Base-by-base conservation (phyloP, 2,329 filamentous ascomycete genomes). In the Massarina eburnea region DNA sequence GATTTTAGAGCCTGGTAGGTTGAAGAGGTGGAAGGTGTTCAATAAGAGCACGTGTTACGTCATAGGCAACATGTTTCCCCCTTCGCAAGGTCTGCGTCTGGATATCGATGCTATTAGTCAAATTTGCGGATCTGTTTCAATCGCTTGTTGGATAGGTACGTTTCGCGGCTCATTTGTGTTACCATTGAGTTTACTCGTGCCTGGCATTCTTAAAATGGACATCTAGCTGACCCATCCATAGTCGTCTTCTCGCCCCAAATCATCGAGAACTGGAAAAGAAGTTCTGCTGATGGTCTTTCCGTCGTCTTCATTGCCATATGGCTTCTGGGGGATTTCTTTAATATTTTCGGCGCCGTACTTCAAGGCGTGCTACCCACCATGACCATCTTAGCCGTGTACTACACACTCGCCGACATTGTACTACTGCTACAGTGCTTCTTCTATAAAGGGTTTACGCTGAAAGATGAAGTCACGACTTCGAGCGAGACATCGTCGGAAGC, bases 181-280 rank as follows among this genome's bases (percentile, higher is more conserved):
- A 17, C 14, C 21, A 20, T 19, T 33, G 14, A 15, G 9, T 34
- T 17, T n/a, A 8, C 9, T 10, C 20, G 20, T 38, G n/a, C 12
- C 18, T n/a, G 20, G 7, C 8, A 29, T 26, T 9, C 15, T 21
- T n/a, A 4, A n/a, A 6, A 39, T 36, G 8, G 21, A 29, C 15
- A 35, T 7, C 27, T 45, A 14, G 34, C 55, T 62, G 34, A 64
- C 38, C 9, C 35, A n/a, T 10, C 24, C 7, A 14, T 37, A 66
- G 66, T 97, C 27, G 94, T 99, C 46, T 99, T 96, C 75, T 94
- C 90, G 1, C 94, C 94, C 2, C 94, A 99, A 61, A 96, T 99
- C 59, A 86, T 96, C 59, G 90, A 96, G 65, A 96, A 96, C 67
- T 96, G 96, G 74, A 85, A 85, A 52, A 83, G 91, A 45, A 77